Evolutionary conservation across 2,329 filamentous ascomycete species (phyloP), one percentile per base, ranked within the genome.

Genomic region (Teratosphaeria destructans): DNA sequence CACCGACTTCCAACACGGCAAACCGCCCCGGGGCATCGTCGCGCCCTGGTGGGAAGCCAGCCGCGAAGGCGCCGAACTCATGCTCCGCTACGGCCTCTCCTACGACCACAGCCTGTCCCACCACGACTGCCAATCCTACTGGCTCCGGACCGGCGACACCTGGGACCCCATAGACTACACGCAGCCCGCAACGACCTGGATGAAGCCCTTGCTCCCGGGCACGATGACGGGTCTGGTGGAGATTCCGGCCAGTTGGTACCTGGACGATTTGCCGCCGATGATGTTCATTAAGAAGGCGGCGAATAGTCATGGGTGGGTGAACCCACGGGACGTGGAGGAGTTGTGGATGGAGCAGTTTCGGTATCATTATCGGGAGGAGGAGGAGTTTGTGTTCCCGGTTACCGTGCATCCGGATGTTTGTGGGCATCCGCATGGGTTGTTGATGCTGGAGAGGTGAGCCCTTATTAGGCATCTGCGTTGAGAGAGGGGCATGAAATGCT

Each of bases 41-140:
- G 87, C 87, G 0, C 88, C 88, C 0, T 91, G 83, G 81, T 91
- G 87, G 87, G 87, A 90, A 68, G 85, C 82, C 0, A 85, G 81
- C 61, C 80, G 82, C 63, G 87, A 89, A 68, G 86, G 85, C 3
- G 82, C 82, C 0, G 82, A 88, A 63, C 72, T 88, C 16, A 75
- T 88, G 65, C 76, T 87, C 16, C 79, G 78, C 63, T 88, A 88
- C 67, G 85, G 85, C 14, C 83, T 88, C 62, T 84, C 87, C 64
- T 88, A 88, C 66, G 85, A 88, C 65, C 85, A 88, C 68, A 81
- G 77, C 60, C 86, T 88, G 81, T 80, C 76, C 56, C 84, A 87
- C 68, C 77, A 87, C 56, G 86, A 88, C 69, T 84, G 82, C 63
- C 79, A 85, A 67, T 79, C 80, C 66, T 87, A 87, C 65, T 87